Evolutionary conservation across 345 rosid genomes (phyloP).

Genomic region (Brassica napus): DNA sequence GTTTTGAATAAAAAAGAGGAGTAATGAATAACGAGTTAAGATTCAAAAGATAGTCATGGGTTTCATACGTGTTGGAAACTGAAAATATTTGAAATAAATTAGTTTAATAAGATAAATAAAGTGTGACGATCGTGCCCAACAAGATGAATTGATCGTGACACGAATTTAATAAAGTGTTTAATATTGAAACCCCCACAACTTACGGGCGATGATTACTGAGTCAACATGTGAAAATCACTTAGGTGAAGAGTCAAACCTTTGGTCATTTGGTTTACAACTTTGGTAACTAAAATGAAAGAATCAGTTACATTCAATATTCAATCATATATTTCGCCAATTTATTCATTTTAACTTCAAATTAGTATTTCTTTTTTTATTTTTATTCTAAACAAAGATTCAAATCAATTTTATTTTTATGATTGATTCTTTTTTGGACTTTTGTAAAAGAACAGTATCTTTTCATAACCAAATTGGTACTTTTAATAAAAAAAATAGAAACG

Average conservation of each 20-base stretch:
- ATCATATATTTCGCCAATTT: background rate
- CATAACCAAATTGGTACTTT: background rate
- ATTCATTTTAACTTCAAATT: background rate
- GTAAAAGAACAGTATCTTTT: background rate
- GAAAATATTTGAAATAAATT: background rate
- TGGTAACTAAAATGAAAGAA: background rate
- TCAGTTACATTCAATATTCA: background rate
- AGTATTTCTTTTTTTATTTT: background rate
- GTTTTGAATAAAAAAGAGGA: background rate
- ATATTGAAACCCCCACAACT: slow-evolving; percentile 19
- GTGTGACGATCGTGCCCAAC: slow-evolving; percentile 25
- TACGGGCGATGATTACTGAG: background rate
- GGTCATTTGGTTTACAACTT: background rate
- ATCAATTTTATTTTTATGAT: background rate
- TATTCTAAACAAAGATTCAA: background rate
- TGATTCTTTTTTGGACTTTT: background rate
- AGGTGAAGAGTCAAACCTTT: background rate
- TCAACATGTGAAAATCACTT: background rate
- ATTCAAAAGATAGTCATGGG: slow-evolving; percentile 8
- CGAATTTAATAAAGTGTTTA: background rate
- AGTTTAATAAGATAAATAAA: background rate
- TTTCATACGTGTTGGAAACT: slow-evolving; percentile 11
- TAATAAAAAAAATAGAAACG: background rate
- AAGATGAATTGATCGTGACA: slow-evolving; percentile 19
- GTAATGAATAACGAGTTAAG: background rate